Evolutionary conservation across 805 yeast genomes (phyloP), one percentile per base, ranked within the genome.

Genomic region (Pichia scutulata): DNA sequence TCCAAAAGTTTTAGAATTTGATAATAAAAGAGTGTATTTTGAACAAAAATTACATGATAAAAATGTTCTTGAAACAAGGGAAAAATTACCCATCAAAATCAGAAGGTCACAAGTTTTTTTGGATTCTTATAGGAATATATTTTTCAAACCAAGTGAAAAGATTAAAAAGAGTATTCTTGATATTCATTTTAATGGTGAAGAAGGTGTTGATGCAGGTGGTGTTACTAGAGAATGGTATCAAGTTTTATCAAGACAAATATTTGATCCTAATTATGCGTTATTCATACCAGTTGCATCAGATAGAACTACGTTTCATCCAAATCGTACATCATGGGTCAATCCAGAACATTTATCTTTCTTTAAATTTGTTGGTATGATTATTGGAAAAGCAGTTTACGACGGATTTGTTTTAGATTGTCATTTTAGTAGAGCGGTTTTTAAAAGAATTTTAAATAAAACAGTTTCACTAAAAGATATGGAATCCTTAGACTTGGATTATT

Each of bases 201-300:
- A 85, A 49, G 99, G 98, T 57, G 87, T 93, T 45, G 99, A 93
- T 73, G 99, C 96, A 3, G 99, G 99, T 57, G 99, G 99, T 40
- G 83, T 93, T 16, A 87, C 97, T 0, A 75, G 99, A 61, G 99
- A 93, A 65, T 93, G 99, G 99, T 90, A 84, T 61, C 97, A 90
- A 64, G 96, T 90, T 6, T 68, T 93, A 44, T 82, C 97, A 0
- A 75, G 97, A 54, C 97, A 92, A 64, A 90, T 93, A 88, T 89
- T 93, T 70, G 89, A 92, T 63, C 95, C 98, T 0, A 96, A 89
- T 60, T 89, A 89, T 69, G 97, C 96, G 0, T 70, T 93, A 54
- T 93, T 92, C 64, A 74, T 85, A 1, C 96, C 98, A 0, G 96
- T 89, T 42, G 86, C 95, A 0, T 80, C 95, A 8, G 98, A 92